Conservation (phyloP, 2,329 filamentous ascomycete species). For the Fusarium fracticaudum region DNA sequence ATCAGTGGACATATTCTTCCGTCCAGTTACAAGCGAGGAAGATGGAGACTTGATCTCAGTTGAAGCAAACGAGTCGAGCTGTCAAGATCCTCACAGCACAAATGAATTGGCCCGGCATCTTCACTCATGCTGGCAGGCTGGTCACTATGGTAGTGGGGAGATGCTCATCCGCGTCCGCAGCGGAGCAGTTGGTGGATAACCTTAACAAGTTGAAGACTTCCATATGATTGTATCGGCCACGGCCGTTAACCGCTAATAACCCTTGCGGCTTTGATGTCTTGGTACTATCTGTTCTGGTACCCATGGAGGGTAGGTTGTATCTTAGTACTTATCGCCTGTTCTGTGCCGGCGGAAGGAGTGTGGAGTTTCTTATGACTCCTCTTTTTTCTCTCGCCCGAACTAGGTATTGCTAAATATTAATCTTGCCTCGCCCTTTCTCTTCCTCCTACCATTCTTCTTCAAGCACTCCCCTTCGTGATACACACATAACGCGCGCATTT, state of each 20-base stretch:
- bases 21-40: not conserved
- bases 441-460: slow-evolving; percentile 14
- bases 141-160: slow-evolving; percentile 21
- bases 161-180: slow-evolving; percentile 26
- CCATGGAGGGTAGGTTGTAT: not conserved
- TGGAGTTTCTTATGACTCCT: slow-evolving; percentile 39
- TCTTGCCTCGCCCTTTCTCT: slow-evolving; percentile 26
- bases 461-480: slow-evolving; percentile 10
- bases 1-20: slow-evolving; percentile 16
- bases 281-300: slow-evolving; percentile 9
- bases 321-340: slow-evolving; percentile 25
- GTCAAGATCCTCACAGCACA: not conserved
- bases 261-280: slow-evolving; percentile 27
- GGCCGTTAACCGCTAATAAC: slow-evolving; percentile 25
- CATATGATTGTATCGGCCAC: slow-evolving; percentile 8
- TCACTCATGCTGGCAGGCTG: not conserved
- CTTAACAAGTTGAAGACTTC: slow-evolving; percentile 13
- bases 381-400: slow-evolving; percentile 25
- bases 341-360: slow-evolving; percentile 33
- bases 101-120: not conserved
- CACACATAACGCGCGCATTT: slow-evolving; percentile 20
- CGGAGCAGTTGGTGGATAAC: slow-evolving; percentile 39
- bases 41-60: not conserved
- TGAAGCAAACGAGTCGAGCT: not conserved
- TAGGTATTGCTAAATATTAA: slow-evolving; percentile 32